Evolutionary conservation across 2,329 filamentous ascomycete genomes (phyloP), one percentile per base, ranked within the genome.

Genomic region (Ophiosphaerella korrae): DNA sequence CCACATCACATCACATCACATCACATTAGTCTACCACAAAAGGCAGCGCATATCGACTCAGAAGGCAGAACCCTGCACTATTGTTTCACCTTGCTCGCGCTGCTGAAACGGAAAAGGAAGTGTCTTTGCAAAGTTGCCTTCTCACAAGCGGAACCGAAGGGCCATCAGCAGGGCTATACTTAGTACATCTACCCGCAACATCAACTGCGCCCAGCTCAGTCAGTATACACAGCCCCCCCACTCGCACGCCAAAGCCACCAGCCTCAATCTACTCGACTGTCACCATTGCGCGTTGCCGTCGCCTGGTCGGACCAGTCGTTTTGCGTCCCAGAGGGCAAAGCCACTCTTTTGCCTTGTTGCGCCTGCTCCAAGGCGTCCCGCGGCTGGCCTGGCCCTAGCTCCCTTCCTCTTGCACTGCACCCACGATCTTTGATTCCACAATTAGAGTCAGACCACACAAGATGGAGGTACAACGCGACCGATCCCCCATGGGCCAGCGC

Each of bases 401-500:
- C 29, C 40, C 33, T 31, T 16, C 40, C 33, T 31, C 21, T 14
- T 34, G n/a, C 40, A 21, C 40, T 16, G 13, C 40, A 14, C 29
- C 29, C 31, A 33, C 40, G 29, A 34, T 33, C 18, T 42, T 29
- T 36, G 40, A 21, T 45, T 45, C 64, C 60, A 61, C 63, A 60
- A 58, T 68, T 69, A 69, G 64, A 60, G 55, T 67, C 68, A 69
- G 64, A 58, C 64, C 66, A 83, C 84, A 80, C 81, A 84, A 76
- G 77, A 61, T 61, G 58, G 58, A 61, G n/a, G 45, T 55, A 41
- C 58, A 81, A 68, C 78, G 82, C 71, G 84, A 84, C 70, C 84
- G 84, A 68, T 87, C 85, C 63, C 83, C 81, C 66, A 78, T 79
- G 68, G 79, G 80, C 58, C 80, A 82, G 62, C 71, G 64, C 70